Evolutionary conservation across 169 alveolate species (phyloP).

Genomic region (Cryptosporidium bovis): DNA sequence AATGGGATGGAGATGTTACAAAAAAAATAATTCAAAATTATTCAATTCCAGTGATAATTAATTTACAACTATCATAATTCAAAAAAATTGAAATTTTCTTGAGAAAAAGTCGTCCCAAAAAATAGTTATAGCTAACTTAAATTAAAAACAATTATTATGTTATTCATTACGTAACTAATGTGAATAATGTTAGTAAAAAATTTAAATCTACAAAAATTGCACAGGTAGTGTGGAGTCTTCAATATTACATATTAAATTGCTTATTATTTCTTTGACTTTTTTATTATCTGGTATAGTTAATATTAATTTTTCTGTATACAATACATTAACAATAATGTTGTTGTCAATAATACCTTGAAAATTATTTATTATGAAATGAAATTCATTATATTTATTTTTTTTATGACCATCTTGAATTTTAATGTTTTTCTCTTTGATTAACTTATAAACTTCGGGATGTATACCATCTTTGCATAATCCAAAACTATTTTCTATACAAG

Average conservation of each 20-base stretch:
- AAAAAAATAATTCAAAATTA: conserved; percentile 7
- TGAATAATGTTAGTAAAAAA: neutral
- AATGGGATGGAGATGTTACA: conserved; percentile 59
- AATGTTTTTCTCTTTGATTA: conserved; percentile 7
- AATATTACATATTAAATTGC: conserved; percentile 30
- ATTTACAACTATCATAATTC: neutral
- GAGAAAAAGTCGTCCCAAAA: too few species aligned
- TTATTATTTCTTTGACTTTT: conserved; percentile 15
- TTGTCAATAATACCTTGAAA: neutral
- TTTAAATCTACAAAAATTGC: conserved; percentile 2
- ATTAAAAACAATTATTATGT: too few species aligned
- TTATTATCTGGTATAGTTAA: conserved; percentile 32
- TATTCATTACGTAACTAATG: too few species aligned
- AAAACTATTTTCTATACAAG: conserved; percentile 35
- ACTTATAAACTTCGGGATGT: conserved; percentile 14
- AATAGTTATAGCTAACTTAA: too few species aligned
- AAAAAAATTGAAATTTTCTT: too few species aligned
- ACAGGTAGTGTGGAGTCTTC: conserved; percentile 65
- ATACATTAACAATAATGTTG: conserved; percentile 19
- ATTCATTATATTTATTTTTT: neutral
- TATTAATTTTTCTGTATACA: conserved; percentile 19
- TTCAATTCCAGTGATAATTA: neutral
- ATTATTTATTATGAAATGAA: conserved; percentile 17
- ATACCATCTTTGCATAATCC: conserved; percentile 42
- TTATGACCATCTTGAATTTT: neutral